Evolutionary conservation across 2,329 filamentous ascomycete genomes (phyloP), one percentile per base, ranked within the genome.

Genomic region (Epichloe sibirici): DNA sequence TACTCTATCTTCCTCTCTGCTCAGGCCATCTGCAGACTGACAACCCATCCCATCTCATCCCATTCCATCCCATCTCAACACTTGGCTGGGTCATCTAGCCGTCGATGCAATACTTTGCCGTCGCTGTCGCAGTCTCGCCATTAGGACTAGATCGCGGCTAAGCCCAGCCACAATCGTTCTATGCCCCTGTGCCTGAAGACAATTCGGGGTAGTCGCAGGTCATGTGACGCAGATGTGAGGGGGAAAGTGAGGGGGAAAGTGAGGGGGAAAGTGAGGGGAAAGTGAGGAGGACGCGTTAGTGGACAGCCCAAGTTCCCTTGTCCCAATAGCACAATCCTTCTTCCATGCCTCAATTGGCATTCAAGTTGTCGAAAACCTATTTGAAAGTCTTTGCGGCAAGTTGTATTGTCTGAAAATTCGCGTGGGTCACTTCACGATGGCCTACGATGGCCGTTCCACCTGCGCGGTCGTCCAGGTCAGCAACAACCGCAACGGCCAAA

Each of bases 241-340:
- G 63, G 64, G 63, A 64, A 64, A 21, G 55, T 63, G 63, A 65
- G 51, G 63, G 63, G 64, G 63, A 64, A 66, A 51, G 48, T 54
- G 58, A 58, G 51, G 55, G 47, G 50, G 40, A 46, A 64, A 21
- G 55, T 63, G 63, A 65, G 63, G 63, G 64, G 63, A 64, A 66
- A 51, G 48, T 54, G 58, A 58, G 51, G 55, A 49, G 50, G 40
- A 46, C 17, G 31, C 45, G 23, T 43, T 23, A 37, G 15, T 37
- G 17, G 15, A 28, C 34, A 47, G 13, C 23, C 49, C 28, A 21
- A 35, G 40, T 53, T 49, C 51, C 21, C 38, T 47, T 31, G 11
- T 39, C 37, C 13, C 1, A 39, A 13, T 39, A 13, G 37, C n/a
- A n/a, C 31, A 31, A 31, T 11, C 21, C 28, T 42, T 17, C n/a